Conservation (phyloP, 441 rosid species). For the Macaranga tanarius region DNA sequence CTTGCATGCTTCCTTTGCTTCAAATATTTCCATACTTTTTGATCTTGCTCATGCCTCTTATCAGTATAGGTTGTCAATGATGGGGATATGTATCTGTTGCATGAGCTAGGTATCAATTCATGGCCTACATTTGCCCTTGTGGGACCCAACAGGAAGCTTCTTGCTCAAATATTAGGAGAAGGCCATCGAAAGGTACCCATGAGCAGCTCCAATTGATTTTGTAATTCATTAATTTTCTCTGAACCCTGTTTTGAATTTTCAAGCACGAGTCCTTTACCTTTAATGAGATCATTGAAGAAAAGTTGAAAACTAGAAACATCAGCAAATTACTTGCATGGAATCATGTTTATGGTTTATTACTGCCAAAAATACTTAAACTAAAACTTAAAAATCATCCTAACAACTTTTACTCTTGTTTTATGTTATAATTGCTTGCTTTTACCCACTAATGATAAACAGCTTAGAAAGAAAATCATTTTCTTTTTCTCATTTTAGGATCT, state of each 20-base stretch:
- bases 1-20: no score
- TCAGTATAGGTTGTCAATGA: constrained; percentile 86
- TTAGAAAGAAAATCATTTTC: constrained; percentile 10
- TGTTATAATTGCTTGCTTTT: background rate
- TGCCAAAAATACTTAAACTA: background rate
- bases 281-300: background rate
- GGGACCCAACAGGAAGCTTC: constrained; percentile 81
- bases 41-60: constrained; percentile 13
- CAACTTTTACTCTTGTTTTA: no score
- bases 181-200: constrained; percentile 73
- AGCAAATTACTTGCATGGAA: background rate
- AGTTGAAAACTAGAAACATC: background rate
- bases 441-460: background rate
- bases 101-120: constrained; percentile 84
- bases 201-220: constrained; percentile 10
- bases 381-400: no score
- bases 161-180: constrained; percentile 90
- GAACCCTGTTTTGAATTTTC: background rate
- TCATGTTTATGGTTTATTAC: background rate
- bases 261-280: background rate
- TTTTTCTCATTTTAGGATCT: constrained; percentile 59
- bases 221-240: background rate
- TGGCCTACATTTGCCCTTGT: constrained; percentile 96
- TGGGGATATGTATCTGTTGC: constrained; percentile 93
- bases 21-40: background rate